Percentiles rank a stretch among this genome's conserved stretches.
phyloP scores from a whole-genome alignment of 2,329 filamentous ascomycete genomes.

The Sphaerulina vaccinii region DNA sequence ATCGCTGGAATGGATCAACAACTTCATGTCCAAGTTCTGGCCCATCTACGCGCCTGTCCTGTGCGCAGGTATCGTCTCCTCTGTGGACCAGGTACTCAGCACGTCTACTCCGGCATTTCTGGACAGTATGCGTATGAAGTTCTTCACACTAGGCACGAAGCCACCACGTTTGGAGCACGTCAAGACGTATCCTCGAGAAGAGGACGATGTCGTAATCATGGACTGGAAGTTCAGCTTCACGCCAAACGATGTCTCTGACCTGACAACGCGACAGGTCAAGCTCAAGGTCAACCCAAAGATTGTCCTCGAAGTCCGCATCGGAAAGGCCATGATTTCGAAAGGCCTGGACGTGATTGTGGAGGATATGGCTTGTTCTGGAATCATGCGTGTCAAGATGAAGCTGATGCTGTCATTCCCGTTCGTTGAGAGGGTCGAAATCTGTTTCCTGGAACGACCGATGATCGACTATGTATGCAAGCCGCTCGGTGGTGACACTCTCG shows the following conservation, averaged over 20 bases:
- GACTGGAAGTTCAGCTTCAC: slow-evolving; percentile 99
- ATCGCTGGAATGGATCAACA: slow-evolving; percentile 98
- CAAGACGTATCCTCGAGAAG: slow-evolving; percentile 93
- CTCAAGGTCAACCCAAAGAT: slow-evolving; percentile 97
- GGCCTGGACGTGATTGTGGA: slow-evolving; percentile 96
- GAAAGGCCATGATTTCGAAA: slow-evolving; percentile 96
- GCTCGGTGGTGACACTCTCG: slow-evolving; percentile 88
- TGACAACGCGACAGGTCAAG: slow-evolving; percentile 85
- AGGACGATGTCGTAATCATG: slow-evolving; percentile 96
- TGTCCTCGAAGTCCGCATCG: slow-evolving; percentile 88
- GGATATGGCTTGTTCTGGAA: slow-evolving; percentile 91
- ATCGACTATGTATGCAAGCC: slow-evolving; percentile 99
- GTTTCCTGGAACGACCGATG: slow-evolving; percentile 81
- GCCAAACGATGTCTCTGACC: slow-evolving; percentile 86
- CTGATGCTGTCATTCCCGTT: slow-evolving; percentile 94
- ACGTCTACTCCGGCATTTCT: slow-evolving; percentile 88
- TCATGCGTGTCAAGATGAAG: slow-evolving; percentile 98
- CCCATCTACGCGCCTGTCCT: slow-evolving; percentile 96
- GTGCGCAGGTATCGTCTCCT: slow-evolving; percentile 85
- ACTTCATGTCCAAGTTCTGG: slow-evolving; percentile 98
- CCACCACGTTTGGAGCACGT: slow-evolving; percentile 95
- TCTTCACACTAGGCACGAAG: slow-evolving; percentile 90
- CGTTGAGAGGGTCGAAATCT: slow-evolving; percentile 91
- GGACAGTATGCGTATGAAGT: slow-evolving; percentile 89
- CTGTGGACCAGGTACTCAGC: slow-evolving; percentile 93